A percentile compares a stretch with the other conserved stretches of the same genome.
Conservation (phyloP, 768 basidiomycete species). For the Boletus rubroflammeus region DNA sequence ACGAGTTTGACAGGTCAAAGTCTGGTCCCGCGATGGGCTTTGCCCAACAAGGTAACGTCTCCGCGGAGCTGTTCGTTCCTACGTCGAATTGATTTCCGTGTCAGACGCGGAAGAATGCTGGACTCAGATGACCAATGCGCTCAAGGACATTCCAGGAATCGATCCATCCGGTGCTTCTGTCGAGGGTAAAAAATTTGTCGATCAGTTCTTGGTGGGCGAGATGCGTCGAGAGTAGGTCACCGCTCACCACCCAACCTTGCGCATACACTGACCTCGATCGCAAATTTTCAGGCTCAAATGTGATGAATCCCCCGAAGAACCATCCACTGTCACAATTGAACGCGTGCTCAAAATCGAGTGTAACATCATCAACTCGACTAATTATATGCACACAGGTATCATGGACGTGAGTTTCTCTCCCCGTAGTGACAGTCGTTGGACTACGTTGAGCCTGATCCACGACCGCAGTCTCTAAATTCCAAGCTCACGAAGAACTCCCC, state of each 20-base stretch:
- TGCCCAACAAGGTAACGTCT: slow-evolving; percentile 69
- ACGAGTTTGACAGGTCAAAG: slow-evolving; percentile 56
- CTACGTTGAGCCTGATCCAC: not conserved
- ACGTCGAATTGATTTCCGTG: slow-evolving; percentile 1
- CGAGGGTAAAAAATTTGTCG: slow-evolving; percentile 57
- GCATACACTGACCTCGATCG: slow-evolving; percentile 19
- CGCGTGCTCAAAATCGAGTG: slow-evolving; percentile 87
- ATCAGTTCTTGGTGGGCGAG: slow-evolving; percentile 77
- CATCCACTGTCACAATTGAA: slow-evolving; percentile 58
- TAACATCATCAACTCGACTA: slow-evolving; percentile 83
- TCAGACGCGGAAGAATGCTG: slow-evolving; percentile 93
- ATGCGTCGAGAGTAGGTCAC: slow-evolving; percentile 60
- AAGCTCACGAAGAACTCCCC: slow-evolving; percentile 84
- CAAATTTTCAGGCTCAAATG: slow-evolving; percentile 58
- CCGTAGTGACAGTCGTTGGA: slow-evolving; percentile 1
- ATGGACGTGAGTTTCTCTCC: slow-evolving; percentile 53
- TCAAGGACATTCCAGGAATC: slow-evolving; percentile 64
- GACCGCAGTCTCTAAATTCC: slow-evolving; percentile 71
- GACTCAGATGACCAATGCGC: slow-evolving; percentile 64
- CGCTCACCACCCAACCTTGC: not conserved
- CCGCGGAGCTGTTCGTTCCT: not conserved
- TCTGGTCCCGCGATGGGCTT: slow-evolving; percentile 45
- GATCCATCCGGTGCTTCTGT: slow-evolving; percentile 30
- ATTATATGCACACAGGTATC: slow-evolving; percentile 86
- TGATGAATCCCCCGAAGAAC: slow-evolving; percentile 80